Percentiles rank a stretch among this genome's conserved stretches.
Evolutionary conservation across 768 basidiomycete species (phyloP).

Genomic region (Steccherinum ochraceum): DNA sequence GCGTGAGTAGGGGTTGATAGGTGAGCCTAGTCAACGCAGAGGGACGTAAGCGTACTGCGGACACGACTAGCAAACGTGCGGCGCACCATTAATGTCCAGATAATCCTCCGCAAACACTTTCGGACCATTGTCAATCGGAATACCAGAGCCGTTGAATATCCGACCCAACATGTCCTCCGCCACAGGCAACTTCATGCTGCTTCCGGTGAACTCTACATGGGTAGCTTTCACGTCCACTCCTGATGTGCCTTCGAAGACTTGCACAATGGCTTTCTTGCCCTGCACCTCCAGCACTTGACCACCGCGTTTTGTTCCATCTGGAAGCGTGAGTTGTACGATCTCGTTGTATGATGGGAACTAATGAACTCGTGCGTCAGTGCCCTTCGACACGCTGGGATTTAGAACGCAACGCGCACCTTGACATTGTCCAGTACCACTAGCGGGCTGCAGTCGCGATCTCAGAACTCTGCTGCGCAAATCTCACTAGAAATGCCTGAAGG

Average conservation of each 20-base stretch:
- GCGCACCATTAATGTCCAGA: slow-evolving; percentile 94
- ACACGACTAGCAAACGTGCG: slow-evolving; percentile 5
- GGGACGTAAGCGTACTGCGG: slow-evolving; percentile 13
- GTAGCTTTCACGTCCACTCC: slow-evolving; percentile 97
- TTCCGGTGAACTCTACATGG: slow-evolving; percentile 96
- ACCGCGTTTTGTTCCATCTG: slow-evolving; percentile 91
- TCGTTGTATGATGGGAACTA: slow-evolving; percentile 98
- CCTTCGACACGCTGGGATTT: background rate
- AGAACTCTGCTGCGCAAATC: background rate
- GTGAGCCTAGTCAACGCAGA: slow-evolving; percentile 58
- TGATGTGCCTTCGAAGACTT: slow-evolving; percentile 97
- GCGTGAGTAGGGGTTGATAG: slow-evolving; percentile 96
- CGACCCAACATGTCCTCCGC: slow-evolving; percentile 99
- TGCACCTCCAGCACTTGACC: slow-evolving; percentile 98
- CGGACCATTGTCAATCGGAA: slow-evolving; percentile 97
- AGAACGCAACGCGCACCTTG: slow-evolving; percentile 54
- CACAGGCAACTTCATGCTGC: slow-evolving; percentile 97
- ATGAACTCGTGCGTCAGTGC: slow-evolving; percentile 7
- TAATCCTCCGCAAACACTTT: slow-evolving; percentile 99
- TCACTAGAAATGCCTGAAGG: slow-evolving; percentile 8
- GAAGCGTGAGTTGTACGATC: slow-evolving; percentile 91
- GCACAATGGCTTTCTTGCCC: slow-evolving; percentile 98
- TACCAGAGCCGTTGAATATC: slow-evolving; percentile 98
- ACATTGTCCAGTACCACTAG: slow-evolving; percentile 97
- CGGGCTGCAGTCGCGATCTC: slow-evolving; percentile 49